phyloP scores from a whole-genome alignment of 2,329 filamentous ascomycete species.

The Claviceps digitariae region DNA sequence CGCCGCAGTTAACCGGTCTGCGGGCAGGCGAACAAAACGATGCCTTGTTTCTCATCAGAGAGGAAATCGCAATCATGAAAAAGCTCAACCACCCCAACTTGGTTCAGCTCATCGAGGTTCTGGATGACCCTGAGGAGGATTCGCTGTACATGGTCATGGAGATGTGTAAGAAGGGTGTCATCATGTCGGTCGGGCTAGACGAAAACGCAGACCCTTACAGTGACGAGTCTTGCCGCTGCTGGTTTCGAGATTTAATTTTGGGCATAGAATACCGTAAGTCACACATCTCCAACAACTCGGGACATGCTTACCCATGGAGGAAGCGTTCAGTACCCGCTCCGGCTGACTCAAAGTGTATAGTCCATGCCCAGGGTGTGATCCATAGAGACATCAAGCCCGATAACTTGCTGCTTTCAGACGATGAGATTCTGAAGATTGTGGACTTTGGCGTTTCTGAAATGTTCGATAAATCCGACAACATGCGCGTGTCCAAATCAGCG shows the following conservation, averaged over 20 bases:
- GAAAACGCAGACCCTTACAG: slow-evolving; percentile 71
- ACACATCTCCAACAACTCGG: no score
- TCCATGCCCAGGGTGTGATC: slow-evolving; percentile 88
- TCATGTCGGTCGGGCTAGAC: slow-evolving; percentile 90
- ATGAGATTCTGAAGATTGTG: slow-evolving; percentile 91
- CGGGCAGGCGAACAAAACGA: slow-evolving; percentile 46
- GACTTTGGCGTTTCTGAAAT: slow-evolving; percentile 99
- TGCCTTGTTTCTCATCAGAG: slow-evolving; percentile 75
- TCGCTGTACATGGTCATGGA: slow-evolving; percentile 98
- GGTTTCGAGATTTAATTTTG: slow-evolving; percentile 89
- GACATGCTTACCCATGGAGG: no score
- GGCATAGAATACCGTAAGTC: slow-evolving; percentile 75
- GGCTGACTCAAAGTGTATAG: slow-evolving; percentile 24
- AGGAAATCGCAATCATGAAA: slow-evolving; percentile 99
- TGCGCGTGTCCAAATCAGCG: slow-evolving; percentile 86
- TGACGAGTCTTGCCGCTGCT: slow-evolving; percentile 69
- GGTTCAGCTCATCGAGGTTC: slow-evolving; percentile 83
- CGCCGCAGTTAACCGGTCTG: slow-evolving; percentile 15
- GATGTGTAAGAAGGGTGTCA: slow-evolving; percentile 95
- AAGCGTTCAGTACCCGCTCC: background rate
- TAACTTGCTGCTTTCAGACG: slow-evolving; percentile 78
- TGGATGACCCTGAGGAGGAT: slow-evolving; percentile 91
- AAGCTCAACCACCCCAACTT: slow-evolving; percentile 91
- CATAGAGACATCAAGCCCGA: slow-evolving; percentile 98
- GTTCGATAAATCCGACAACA: slow-evolving; percentile 74